Evolutionary conservation across 257 asterid species (phyloP).

Genomic region (Nemophila menziesii): DNA sequence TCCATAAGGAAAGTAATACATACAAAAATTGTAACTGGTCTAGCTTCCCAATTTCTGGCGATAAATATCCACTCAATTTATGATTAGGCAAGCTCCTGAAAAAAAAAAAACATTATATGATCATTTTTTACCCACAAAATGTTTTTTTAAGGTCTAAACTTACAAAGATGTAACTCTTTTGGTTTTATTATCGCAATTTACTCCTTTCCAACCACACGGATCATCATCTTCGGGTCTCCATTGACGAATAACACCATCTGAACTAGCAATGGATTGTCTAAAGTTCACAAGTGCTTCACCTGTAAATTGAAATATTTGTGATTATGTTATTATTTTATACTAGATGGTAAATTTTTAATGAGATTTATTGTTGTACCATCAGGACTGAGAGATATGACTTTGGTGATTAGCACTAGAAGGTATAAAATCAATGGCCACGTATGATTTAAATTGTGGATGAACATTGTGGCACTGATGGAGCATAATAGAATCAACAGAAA

Average conservation of each 20-base stretch:
- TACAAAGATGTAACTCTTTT: constrained; percentile 78
- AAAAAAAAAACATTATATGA: constrained; percentile 3
- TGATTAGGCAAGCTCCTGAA: constrained; percentile 90
- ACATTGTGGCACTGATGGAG: constrained; percentile 47
- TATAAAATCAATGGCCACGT: constrained; percentile 32
- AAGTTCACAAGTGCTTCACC: constrained; percentile 88
- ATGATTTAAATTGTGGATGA: constrained; percentile 30
- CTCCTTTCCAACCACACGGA: constrained; percentile 88
- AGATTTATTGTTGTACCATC: constrained; percentile 44
- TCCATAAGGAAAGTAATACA: constrained; percentile 19
- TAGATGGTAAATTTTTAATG: not conserved
- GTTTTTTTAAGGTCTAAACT: constrained; percentile 18
- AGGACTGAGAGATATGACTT: constrained; percentile 55
- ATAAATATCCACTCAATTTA: constrained; percentile 75
- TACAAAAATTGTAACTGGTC: constrained; percentile 77
- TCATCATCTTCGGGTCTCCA: constrained; percentile 94
- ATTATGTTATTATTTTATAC: not conserved
- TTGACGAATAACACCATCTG: constrained; percentile 62
- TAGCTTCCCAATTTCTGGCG: constrained; percentile 82
- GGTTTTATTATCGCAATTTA: constrained; percentile 59
- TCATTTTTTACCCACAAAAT: not conserved
- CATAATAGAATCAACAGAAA: constrained; percentile 40
- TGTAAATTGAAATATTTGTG: constrained; percentile 21
- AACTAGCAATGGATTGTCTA: constrained; percentile 51
- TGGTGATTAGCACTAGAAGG: constrained; percentile 39